Evolutionary conservation across 169 alveolate species (phyloP), one percentile per base, ranked within the genome.

Genomic region (Toxoplasma gondii): DNA sequence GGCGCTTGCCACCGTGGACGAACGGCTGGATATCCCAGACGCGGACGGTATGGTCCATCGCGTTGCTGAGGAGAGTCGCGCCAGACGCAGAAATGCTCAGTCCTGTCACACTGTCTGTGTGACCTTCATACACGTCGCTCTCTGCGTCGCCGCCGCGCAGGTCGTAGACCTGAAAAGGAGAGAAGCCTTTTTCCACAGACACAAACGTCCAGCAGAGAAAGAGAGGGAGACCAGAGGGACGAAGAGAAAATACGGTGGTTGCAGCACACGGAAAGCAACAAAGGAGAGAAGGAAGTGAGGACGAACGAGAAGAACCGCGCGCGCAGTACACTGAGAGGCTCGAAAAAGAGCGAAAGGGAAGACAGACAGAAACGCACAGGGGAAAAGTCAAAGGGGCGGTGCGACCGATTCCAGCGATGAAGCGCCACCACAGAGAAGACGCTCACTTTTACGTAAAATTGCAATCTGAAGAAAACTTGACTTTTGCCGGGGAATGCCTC

Each of bases 11-110:
- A 19, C 88, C 96, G 39, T 49, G 58, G 94, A 95, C 91, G 80
- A 88, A 97, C 31, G 98, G 98, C 88, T 96, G 98, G 17, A 97
- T 96, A 93, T 97, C 98, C 98, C 98, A 97, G 27, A 97, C 90
- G 45, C 94, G 88, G 34, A 97, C 93, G 9, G 97, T 93, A 31
- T 97, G 96, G 70, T 97, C 98, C 97, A 97, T 97, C 67, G 96
- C 92, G 80, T 96, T 97, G 31, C 98, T 96, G 78, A 97, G 95
- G 58, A 97, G 95, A 34, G 78, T 45, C 45, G 98, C 94, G 58
- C 98, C 98, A 9, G 97, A 98, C n/a, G 93, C 88, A 49, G 94
- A 95, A 31, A 97, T 67, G 91, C 96, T 98, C 54, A 97, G 88
- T 69, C 98, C 97, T 34, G 98, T 97, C 87, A 97, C 93, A 69